Evolutionary conservation across 805 yeast species (phyloP), one percentile per base, ranked within the genome.

Genomic region (Komagataella phaffii): DNA sequence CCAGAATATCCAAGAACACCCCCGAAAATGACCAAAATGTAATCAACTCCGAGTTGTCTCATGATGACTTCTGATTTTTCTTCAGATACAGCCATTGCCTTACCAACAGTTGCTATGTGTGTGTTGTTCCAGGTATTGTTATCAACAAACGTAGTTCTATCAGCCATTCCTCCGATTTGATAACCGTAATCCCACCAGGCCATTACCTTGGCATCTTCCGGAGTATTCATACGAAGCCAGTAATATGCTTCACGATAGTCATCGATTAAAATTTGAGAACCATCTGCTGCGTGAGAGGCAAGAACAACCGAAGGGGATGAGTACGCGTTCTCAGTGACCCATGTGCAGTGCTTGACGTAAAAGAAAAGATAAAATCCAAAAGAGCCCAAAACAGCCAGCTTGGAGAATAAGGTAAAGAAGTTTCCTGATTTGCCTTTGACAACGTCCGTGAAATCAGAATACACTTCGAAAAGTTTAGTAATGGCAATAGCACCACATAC

Each of bases 121-220:
- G 99, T 93, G 73, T 93, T 93, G 67, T 93, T 93, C 99, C 99
- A 93, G 8, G 99, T 93, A 71, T 93, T 93, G 77, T 93, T 93
- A 68, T 93, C 99, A 45, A 95, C 99, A 59, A 93, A 75, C 5
- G 99, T 93, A 57, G 98, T 91, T 64, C 99, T 81, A 70, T 93
- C 99, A 48, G 99, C 99, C 98, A 93, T 93, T 56, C 99, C 99
- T 60, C 99, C 99, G 62, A 93, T 93, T 73, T 93, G 99, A 69
- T 93, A 93, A 52, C 99, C 99, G 64, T 95, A 95, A 73, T 95
- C 99, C 99, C 99, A 93, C 99, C 99, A 93, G 8, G 97, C 84
- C 85, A 95, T 88, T 55, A 93, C 85, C 67, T 87, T 90, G 43
- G 97, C 86, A 65, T 93, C 98, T 65, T 93, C 96, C 3, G 86